phyloP scores from a whole-genome alignment of 2,329 filamentous ascomycete species.

The Phyllosticta citribraziliensis region DNA sequence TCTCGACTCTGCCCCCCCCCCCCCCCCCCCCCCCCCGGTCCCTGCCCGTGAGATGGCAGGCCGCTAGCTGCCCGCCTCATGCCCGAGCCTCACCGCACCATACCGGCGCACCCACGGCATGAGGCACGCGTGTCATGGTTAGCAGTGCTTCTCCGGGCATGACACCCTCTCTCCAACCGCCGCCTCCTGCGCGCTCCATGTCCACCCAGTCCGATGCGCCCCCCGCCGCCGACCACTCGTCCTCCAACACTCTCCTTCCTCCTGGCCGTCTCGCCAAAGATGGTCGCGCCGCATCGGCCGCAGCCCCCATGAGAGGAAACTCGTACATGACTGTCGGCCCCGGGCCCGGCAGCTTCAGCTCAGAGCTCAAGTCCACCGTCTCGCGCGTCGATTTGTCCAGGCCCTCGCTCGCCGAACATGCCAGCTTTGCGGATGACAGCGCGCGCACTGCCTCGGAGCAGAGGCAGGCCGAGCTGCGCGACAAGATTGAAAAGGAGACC shows the following conservation, averaged over 20 bases:
- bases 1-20: constrained; percentile 5
- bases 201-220: constrained; percentile 27
- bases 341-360: constrained; percentile 71
- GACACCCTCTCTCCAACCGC: constrained; percentile 26
- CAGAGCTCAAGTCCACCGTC: constrained; percentile 67
- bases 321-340: constrained; percentile 62
- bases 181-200: constrained; percentile 28
- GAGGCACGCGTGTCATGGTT: constrained; percentile 18
- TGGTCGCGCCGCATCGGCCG: constrained; percentile 47
- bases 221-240: constrained; percentile 19
- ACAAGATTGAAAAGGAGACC: constrained; percentile 85
- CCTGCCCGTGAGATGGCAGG: constrained; percentile 8
- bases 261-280: constrained; percentile 38
- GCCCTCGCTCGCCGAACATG: constrained; percentile 47
- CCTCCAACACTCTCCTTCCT: constrained; percentile 30
- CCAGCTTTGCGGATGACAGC: constrained; percentile 45
- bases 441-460: constrained; percentile 54
- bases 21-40: too few species aligned
- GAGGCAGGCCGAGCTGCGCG: constrained; percentile 63
- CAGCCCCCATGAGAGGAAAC: constrained; percentile 53
- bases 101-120: constrained; percentile 19
- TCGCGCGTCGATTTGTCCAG: constrained; percentile 53
- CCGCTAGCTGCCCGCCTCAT: constrained; percentile 9
- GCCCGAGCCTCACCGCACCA: constrained; percentile 17
- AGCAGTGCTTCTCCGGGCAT: constrained; percentile 28